Conservation (phyloP, 306 rosid species). For the Prosopis cineraria region DNA sequence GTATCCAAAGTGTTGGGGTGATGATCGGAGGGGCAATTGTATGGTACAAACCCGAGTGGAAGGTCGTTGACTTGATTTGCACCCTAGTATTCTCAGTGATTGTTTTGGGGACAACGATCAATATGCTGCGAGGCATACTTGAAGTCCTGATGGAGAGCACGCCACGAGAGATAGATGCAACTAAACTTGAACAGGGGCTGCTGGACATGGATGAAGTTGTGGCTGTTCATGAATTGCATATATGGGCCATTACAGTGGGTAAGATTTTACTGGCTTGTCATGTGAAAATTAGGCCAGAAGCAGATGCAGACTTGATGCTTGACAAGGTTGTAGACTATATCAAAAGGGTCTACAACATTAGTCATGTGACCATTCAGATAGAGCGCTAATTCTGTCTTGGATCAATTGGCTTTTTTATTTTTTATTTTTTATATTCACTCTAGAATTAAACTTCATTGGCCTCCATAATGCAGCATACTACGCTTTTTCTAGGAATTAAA, state of each 20-base stretch:
- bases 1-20: slow-evolving; percentile 64
- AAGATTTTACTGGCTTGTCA: slow-evolving; percentile 77
- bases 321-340: slow-evolving; percentile 67
- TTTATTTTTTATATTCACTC: not conserved
- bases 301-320: slow-evolving; percentile 70
- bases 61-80: slow-evolving; percentile 67
- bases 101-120: slow-evolving; percentile 66
- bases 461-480: slow-evolving; percentile 26
- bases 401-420: slow-evolving; percentile 10
- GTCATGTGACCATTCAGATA: slow-evolving; percentile 78
- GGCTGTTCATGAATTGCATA: slow-evolving; percentile 80
- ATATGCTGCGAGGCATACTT: slow-evolving; percentile 67
- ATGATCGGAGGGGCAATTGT: slow-evolving; percentile 75
- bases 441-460: slow-evolving; percentile 27
- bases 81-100: slow-evolving; percentile 62
- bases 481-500: slow-evolving; percentile 14
- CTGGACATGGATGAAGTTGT: slow-evolving; percentile 75
- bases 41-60: slow-evolving; percentile 69
- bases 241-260: slow-evolving; percentile 84
- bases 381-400: slow-evolving; percentile 49
- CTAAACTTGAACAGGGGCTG: slow-evolving; percentile 60
- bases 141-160: slow-evolving; percentile 86
- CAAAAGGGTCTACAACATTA: slow-evolving; percentile 72
- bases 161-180: slow-evolving; percentile 75
- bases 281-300: slow-evolving; percentile 78